phyloP scores from a whole-genome alignment of 805 yeast species.

The Priceomyces carsonii region DNA sequence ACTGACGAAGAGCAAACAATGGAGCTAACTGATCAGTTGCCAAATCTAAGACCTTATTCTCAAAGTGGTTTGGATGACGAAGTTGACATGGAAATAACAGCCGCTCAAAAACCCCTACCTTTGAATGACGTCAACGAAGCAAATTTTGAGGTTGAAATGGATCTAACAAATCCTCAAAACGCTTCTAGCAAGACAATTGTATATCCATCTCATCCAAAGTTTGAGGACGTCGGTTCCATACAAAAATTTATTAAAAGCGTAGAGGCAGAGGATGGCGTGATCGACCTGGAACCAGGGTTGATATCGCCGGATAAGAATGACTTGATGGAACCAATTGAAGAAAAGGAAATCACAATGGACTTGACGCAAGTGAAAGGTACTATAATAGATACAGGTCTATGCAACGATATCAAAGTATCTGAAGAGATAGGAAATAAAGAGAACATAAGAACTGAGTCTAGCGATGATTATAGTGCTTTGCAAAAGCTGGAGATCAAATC shows the following conservation, averaged over 20 bases:
- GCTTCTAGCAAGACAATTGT: no score
- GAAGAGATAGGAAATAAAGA: no score
- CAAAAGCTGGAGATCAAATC: no score
- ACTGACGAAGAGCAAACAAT: conserved; percentile 27
- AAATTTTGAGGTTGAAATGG: no score
- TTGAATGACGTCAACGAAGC: no score
- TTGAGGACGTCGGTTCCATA: conserved; percentile 2
- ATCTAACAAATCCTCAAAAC: no score
- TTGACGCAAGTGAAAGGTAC: conserved; percentile 4
- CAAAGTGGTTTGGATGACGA: conserved; percentile 12
- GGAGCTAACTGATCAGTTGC: conserved; percentile 26
- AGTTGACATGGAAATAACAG: conserved; percentile 28
- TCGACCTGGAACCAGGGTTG: not conserved
- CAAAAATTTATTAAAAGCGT: conserved; percentile 1
- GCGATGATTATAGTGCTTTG: no score
- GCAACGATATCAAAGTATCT: no score
- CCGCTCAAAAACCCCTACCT: no score
- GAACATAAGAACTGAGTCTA: no score
- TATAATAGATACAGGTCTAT: no score
- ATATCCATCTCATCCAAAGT: conserved; percentile 5
- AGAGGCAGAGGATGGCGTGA: not conserved
- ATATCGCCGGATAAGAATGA: not conserved
- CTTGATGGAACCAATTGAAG: not conserved
- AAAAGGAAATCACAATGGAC: conserved; percentile 17
- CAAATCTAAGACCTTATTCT: not conserved